These are phyloP conservation scores for Gremmenia infestans DNA, from an alignment of 2,329 filamentous ascomycete species.

Conservation along the genomic window DNA sequence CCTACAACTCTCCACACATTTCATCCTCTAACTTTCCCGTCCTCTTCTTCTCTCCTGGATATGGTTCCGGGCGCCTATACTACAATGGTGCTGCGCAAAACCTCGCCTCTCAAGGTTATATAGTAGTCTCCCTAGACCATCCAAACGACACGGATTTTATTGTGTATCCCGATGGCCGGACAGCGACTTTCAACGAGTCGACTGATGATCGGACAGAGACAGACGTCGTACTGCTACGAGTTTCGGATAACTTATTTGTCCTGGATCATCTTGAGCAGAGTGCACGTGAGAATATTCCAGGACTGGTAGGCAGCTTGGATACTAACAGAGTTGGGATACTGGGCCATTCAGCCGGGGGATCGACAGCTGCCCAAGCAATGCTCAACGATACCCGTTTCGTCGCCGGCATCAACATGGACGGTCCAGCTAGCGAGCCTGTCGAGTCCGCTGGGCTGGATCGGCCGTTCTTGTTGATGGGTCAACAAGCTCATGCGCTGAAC, in stretches of 20 bases:
- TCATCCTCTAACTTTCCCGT: slow-evolving; percentile 14
- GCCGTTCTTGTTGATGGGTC: slow-evolving; percentile 30
- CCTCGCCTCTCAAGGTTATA: slow-evolving; percentile 30
- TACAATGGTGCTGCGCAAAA: slow-evolving; percentile 26
- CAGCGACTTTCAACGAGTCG: background rate
- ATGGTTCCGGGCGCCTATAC: slow-evolving; percentile 13
- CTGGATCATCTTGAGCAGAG: slow-evolving; percentile 8
- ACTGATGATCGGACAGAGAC: slow-evolving; percentile 6
- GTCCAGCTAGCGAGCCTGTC: slow-evolving; percentile 27
- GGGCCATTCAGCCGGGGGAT: slow-evolving; percentile 18
- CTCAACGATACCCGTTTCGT: slow-evolving; percentile 27
- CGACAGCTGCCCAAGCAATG: slow-evolving; percentile 30
- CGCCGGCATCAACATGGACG: slow-evolving; percentile 35
- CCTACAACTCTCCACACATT: slow-evolving; percentile 6
- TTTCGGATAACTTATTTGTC: slow-evolving; percentile 14
- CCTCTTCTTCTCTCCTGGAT: slow-evolving; percentile 30
- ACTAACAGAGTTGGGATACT: slow-evolving; percentile 10
- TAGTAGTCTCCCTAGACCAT: slow-evolving; percentile 33
- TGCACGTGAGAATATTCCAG: slow-evolving; percentile 5
- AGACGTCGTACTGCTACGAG: slow-evolving; percentile 14
- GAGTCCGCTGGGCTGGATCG: slow-evolving; percentile 20
- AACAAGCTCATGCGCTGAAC: slow-evolving; percentile 24
- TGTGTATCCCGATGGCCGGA: slow-evolving; percentile 27
- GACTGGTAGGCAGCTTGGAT: background rate
- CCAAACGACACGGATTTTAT: slow-evolving; percentile 29